These are phyloP conservation scores for Candida ficus DNA, from an alignment of 805 yeast species.

Conservation along the genomic window DNA sequence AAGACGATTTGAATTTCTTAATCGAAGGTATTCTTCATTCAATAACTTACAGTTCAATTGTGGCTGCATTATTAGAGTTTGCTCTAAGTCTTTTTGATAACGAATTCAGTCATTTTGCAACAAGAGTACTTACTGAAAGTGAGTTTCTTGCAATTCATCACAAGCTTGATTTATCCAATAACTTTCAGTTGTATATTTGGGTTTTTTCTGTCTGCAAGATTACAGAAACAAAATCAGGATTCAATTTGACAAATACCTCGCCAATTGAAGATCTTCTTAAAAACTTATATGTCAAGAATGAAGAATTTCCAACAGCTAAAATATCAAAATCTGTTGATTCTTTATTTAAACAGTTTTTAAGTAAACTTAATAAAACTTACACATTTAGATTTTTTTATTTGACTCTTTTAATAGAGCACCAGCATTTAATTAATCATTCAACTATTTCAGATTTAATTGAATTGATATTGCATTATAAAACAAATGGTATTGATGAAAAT, in stretches of 20 bases:
- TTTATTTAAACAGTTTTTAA: constrained; percentile 10
- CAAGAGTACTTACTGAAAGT: constrained; percentile 1
- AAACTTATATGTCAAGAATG: background rate
- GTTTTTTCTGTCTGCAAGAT: constrained; percentile 17
- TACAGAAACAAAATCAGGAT: constrained; percentile 5
- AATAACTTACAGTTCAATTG: background rate
- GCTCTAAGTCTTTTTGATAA: constrained; percentile 20
- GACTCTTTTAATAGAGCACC: constrained; percentile 14
- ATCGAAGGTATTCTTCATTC: constrained; percentile 17
- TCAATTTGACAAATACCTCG: background rate
- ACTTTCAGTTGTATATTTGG: constrained; percentile 8
- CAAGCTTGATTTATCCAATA: constrained; percentile 1
- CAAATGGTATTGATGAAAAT: background rate
- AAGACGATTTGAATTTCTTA: constrained; percentile 33
- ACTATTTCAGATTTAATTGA: background rate
- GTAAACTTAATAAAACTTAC: constrained; percentile 6
- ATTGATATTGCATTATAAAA: background rate
- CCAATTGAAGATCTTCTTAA: background rate
- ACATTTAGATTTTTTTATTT: constrained; percentile 11
- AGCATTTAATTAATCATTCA: background rate
- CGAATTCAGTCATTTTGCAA: constrained; percentile 17
- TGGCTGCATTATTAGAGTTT: constrained; percentile 22
- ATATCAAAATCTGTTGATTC: constrained; percentile 5
- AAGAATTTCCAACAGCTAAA: background rate
- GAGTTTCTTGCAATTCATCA: constrained; percentile 12